phyloP scores from a whole-genome alignment of 2,329 filamentous ascomycete genomes.

The Didymella keratinophila region DNA sequence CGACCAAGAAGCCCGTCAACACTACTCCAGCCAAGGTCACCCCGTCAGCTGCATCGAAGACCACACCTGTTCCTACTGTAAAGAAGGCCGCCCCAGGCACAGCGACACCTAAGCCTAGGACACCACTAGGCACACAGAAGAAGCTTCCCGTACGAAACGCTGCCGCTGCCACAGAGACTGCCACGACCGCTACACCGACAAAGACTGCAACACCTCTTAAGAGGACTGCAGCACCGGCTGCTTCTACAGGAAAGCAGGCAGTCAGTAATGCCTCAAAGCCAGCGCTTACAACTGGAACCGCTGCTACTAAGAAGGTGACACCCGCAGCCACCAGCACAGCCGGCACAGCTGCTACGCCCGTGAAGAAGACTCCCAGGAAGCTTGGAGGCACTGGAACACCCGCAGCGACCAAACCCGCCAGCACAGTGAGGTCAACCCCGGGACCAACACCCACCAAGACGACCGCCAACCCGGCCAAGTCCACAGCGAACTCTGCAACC shows the following conservation, averaged over 20 bases:
- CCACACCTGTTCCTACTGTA: slow-evolving; percentile 19
- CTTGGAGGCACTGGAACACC: slow-evolving; percentile 7
- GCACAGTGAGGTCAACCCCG: slow-evolving; percentile 13
- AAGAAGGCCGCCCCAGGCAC: slow-evolving; percentile 25
- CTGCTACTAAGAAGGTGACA: slow-evolving; percentile 10
- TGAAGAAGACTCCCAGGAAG: slow-evolving; percentile 12
- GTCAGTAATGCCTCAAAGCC: slow-evolving; percentile 29
- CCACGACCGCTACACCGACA: slow-evolving; percentile 21
- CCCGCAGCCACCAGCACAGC: slow-evolving; percentile 3
- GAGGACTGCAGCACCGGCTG: slow-evolving; percentile 27
- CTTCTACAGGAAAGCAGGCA: slow-evolving; percentile 26
- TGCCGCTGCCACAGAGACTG: slow-evolving; percentile 21
- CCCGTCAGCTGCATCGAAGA: slow-evolving; percentile 26
- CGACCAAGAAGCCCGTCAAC: slow-evolving; percentile 38
- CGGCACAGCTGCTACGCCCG: slow-evolving; percentile 2
- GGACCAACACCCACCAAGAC: slow-evolving; percentile 24
- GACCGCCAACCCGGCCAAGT: slow-evolving; percentile 13
- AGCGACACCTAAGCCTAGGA: slow-evolving; percentile 26
- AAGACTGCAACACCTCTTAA: slow-evolving; percentile 37
- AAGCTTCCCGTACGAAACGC: slow-evolving; percentile 18
- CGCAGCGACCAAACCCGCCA: slow-evolving; percentile 24
- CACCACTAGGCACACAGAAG: slow-evolving; percentile 36
- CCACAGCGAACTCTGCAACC: slow-evolving; percentile 5
- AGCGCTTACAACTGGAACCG: slow-evolving; percentile 9
- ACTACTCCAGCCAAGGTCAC: slow-evolving; percentile 28